Evolutionary conservation across 73 alveolate species (phyloP).

Genomic region (Paramecium caudatum): DNA sequence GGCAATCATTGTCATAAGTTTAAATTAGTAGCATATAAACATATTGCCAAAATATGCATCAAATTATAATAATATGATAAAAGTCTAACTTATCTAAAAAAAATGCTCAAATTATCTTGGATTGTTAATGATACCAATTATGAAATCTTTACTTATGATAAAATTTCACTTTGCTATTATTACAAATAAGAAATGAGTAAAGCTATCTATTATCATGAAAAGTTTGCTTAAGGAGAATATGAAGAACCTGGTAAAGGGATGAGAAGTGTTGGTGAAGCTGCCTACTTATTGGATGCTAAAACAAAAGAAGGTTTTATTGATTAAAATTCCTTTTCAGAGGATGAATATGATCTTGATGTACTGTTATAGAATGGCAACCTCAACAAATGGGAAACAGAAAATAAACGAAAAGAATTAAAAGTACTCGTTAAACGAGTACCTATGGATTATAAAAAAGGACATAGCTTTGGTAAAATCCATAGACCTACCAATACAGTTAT

Average conservation of each 20-base stretch:
- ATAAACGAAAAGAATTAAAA: conserved; percentile 32
- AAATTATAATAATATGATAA: conserved; percentile 66
- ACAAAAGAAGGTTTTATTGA: conserved; percentile 17
- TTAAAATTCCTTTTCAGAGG: conserved; percentile 56
- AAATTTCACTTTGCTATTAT: conserved; percentile 55
- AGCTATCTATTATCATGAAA: conserved; percentile 70
- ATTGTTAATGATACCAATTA: conserved; percentile 62
- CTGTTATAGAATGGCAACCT: conserved; percentile 42
- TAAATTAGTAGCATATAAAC: conserved; percentile 36
- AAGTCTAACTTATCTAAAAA: conserved; percentile 62
- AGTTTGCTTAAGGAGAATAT: conserved; percentile 40
- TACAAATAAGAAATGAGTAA: conserved; percentile 53
- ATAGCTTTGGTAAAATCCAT: conserved; percentile 59
- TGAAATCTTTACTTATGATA: conserved; percentile 72
- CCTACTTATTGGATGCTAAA: background rate
- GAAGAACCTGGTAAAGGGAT: conserved; percentile 35
- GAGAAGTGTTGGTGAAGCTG: conserved; percentile 52
- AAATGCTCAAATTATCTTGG: conserved; percentile 74
- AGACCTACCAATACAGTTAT: conserved; percentile 13
- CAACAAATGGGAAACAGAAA: conserved; percentile 31
- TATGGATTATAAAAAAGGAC: conserved; percentile 43
- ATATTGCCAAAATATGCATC: conserved; percentile 15
- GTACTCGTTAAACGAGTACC: background rate
- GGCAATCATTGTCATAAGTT: background rate
- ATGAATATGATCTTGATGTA: conserved; percentile 47